Conservation (phyloP, 768 basidiomycete genomes). For the Amanita jacksonii region DNA sequence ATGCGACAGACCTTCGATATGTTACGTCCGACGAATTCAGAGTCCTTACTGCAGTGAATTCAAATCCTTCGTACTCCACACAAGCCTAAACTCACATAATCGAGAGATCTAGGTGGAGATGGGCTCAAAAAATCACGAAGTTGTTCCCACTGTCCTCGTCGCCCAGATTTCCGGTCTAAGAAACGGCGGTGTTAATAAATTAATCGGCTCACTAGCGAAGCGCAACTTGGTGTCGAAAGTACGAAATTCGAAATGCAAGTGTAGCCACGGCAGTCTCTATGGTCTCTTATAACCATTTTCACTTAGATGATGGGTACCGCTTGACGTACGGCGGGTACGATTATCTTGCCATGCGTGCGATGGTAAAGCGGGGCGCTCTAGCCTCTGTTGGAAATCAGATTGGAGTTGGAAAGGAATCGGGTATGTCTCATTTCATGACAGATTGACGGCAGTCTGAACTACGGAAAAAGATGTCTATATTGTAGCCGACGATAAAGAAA, state of each 20-base stretch:
- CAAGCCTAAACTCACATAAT: background rate
- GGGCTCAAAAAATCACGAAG: constrained; percentile 96
- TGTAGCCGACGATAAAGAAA: constrained; percentile 77
- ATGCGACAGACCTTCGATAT: constrained; percentile 91
- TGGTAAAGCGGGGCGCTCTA: constrained; percentile 85
- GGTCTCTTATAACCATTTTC: constrained; percentile 2
- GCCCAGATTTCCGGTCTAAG: constrained; percentile 89
- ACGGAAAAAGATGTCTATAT: constrained; percentile 67
- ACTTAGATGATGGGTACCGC: constrained; percentile 89
- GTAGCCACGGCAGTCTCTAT: background rate
- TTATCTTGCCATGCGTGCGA: constrained; percentile 85
- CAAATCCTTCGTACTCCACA: background rate
- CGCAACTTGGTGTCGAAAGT: constrained; percentile 83
- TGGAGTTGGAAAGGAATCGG: constrained; percentile 97
- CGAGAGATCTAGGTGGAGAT: constrained; percentile 69
- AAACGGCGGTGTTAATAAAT: constrained; percentile 89
- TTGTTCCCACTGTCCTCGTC: constrained; percentile 84
- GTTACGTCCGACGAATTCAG: constrained; percentile 88
- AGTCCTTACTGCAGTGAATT: constrained; percentile 80
- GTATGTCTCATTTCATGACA: constrained; percentile 27
- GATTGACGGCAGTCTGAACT: background rate
- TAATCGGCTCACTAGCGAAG: constrained; percentile 85
- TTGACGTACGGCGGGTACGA: constrained; percentile 99
- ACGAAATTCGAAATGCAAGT: constrained; percentile 84
- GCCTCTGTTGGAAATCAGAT: constrained; percentile 95